Evolutionary conservation across 352 stramenopile species (phyloP).

Genomic region (Phytophthora idaei): DNA sequence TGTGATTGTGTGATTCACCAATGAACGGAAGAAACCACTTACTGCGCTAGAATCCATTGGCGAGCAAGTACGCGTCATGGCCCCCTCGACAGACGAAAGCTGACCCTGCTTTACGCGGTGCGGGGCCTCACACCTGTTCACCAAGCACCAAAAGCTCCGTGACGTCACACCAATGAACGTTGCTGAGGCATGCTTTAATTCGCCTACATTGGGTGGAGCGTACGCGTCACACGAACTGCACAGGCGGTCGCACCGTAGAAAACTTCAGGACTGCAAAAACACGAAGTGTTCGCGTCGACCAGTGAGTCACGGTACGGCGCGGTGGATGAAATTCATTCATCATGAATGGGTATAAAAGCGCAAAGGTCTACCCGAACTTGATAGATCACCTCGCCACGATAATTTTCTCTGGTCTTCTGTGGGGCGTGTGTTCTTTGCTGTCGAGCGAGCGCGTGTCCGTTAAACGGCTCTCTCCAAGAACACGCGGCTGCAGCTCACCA

Average conservation of each 20-base stretch:
- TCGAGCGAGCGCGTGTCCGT: not conserved
- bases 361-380: slow-evolving; percentile 3
- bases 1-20: slow-evolving; percentile 18
- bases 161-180: slow-evolving; percentile 24
- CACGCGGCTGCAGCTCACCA: not conserved
- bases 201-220: slow-evolving; percentile 15
- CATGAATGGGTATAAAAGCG: not conserved
- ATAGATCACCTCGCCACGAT: slow-evolving; percentile 10
- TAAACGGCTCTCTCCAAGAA: too few species aligned
- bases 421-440: slow-evolving; percentile 3
- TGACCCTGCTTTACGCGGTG: slow-evolving; percentile 14
- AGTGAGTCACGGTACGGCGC: slow-evolving; percentile 6
- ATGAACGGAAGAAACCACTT: slow-evolving; percentile 2
- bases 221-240: slow-evolving; percentile 23
- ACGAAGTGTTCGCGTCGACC: slow-evolving; percentile 21
- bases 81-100: slow-evolving; percentile 2
- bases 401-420: slow-evolving; percentile 13
- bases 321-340: too few species aligned
- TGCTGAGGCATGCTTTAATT: not conserved
- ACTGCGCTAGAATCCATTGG: slow-evolving; percentile 17
- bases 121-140: slow-evolving; percentile 18
- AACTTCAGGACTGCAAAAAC: slow-evolving; percentile 21
- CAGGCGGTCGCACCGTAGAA: slow-evolving; percentile 10
- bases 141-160: slow-evolving; percentile 33
- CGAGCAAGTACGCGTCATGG: slow-evolving; percentile 22